Conservation (phyloP, 345 rosid genomes). For the Aquilaria yunnanensis region DNA sequence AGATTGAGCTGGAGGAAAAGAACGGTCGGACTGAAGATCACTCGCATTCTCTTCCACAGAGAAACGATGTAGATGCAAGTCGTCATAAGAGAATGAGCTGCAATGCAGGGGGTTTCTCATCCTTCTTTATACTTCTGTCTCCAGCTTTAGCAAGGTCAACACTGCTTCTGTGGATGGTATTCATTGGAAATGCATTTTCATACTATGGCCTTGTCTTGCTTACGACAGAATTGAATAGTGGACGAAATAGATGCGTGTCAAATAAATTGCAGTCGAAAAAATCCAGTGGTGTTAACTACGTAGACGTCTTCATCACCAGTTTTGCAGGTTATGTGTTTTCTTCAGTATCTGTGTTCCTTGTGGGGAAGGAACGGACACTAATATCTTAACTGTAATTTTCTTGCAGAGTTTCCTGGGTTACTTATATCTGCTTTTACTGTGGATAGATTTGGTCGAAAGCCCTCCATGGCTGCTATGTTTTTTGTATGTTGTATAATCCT, state of each 20-base stretch:
- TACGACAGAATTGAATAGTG: constrained; percentile 69
- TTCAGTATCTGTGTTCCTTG: background rate
- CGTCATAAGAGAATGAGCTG: constrained; percentile 25
- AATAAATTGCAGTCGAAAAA: constrained; percentile 15
- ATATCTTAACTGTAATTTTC: constrained; percentile 11
- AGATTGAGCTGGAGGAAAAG: constrained; percentile 33
- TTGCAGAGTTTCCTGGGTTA: constrained; percentile 73
- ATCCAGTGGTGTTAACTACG: constrained; percentile 46
- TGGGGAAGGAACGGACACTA: background rate
- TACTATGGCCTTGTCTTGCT: constrained; percentile 81
- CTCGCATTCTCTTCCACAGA: constrained; percentile 24
- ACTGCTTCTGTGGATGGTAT: constrained; percentile 68
- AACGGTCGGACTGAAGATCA: constrained; percentile 28
- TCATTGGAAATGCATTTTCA: constrained; percentile 77
- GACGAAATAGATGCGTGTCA: constrained; percentile 34
- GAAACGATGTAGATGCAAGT: constrained; percentile 18
- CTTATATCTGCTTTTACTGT: constrained; percentile 66
- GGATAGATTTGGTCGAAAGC: constrained; percentile 72
- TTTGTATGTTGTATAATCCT: constrained; percentile 56
- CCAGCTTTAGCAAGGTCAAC: constrained; percentile 56
- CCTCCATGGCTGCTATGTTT: constrained; percentile 68
- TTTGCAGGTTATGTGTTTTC: constrained; percentile 47
- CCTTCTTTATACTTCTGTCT: constrained; percentile 51
- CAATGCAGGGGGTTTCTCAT: constrained; percentile 31
- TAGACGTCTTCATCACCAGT: constrained; percentile 64